A percentile compares a stretch with the other conserved stretches of the same genome.
Evolutionary conservation across 176 grass and related monocot species (phyloP).

Genomic region (Paspalum vaginatum): DNA sequence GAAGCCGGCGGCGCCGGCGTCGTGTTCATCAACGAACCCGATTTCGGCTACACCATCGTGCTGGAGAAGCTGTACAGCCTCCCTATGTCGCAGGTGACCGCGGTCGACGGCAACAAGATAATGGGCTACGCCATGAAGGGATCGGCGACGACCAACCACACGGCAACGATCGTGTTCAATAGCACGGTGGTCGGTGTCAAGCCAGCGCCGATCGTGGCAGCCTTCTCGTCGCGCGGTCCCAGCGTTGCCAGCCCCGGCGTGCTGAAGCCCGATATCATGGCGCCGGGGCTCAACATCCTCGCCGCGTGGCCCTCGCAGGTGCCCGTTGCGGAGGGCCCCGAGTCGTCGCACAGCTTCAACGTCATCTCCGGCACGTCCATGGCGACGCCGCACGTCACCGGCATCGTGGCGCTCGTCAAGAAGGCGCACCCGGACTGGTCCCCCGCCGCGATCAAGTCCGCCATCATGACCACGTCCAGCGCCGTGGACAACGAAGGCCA

Average conservation of each 20-base stretch:
- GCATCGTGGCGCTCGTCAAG: constrained; percentile 55
- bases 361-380: constrained; percentile 73
- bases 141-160: not conserved
- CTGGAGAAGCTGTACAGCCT: constrained; percentile 40
- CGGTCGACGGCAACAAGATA: constrained; percentile 40
- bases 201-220: constrained; percentile 53
- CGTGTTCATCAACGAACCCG: constrained; percentile 47
- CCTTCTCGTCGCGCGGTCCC: constrained; percentile 68
- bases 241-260: constrained; percentile 45
- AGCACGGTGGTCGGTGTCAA: constrained; percentile 38
- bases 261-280: constrained; percentile 67
- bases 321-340: not conserved
- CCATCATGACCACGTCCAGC: constrained; percentile 68
- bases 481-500: constrained; percentile 33
- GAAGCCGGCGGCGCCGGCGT: constrained; percentile 42
- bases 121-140: constrained; percentile 29
- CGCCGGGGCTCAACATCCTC: constrained; percentile 76
- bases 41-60: constrained; percentile 45
- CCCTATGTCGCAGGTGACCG: constrained; percentile 46
- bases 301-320: constrained; percentile 53
- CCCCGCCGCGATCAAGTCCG: constrained; percentile 61
- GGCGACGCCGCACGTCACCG: constrained; percentile 67
- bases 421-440: constrained; percentile 64
- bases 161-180: constrained; percentile 56
- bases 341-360: constrained; percentile 35